phyloP scores from a whole-genome alignment of 2,329 filamentous ascomycete species.

The Teratosphaeria pseudoeucalypti region DNA sequence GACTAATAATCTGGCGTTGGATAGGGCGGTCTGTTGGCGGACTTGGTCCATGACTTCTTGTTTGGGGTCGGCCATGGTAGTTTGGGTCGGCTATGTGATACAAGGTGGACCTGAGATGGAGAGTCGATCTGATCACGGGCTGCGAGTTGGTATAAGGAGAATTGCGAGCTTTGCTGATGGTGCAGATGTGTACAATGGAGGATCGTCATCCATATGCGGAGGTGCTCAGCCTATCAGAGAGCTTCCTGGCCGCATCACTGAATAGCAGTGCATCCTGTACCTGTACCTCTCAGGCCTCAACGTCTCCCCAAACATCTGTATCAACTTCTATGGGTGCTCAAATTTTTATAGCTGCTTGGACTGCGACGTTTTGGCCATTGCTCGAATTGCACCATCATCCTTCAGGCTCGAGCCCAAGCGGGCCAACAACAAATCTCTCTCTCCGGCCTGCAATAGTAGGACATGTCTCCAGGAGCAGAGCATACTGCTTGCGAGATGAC shows the following conservation, averaged over 20 bases:
- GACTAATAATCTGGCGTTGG: conserved; percentile 41
- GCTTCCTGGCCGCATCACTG: neutral
- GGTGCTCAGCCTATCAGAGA: neutral
- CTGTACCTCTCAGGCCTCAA: no score
- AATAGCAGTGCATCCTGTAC: neutral
- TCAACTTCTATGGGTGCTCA: no score
- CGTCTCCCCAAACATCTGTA: neutral
- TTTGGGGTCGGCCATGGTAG: conserved; percentile 34
- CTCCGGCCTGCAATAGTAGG: no score
- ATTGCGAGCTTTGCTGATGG: neutral
- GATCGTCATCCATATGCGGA: neutral
- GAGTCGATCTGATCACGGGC: neutral
- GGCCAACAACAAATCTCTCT: no score
- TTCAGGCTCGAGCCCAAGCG: no score
- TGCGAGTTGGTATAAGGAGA: neutral
- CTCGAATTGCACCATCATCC: no score
- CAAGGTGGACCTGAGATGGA: neutral
- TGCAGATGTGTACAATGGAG: neutral
- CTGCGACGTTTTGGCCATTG: no score
- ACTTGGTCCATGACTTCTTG: conserved; percentile 42
- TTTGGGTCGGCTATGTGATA: neutral
- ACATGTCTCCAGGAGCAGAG: no score
- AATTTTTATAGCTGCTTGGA: no score
- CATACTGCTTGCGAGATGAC: no score
- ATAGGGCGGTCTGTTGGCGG: conserved; percentile 42